phyloP scores from a whole-genome alignment of 2,329 filamentous ascomycete genomes.

The Didymella glomerata region DNA sequence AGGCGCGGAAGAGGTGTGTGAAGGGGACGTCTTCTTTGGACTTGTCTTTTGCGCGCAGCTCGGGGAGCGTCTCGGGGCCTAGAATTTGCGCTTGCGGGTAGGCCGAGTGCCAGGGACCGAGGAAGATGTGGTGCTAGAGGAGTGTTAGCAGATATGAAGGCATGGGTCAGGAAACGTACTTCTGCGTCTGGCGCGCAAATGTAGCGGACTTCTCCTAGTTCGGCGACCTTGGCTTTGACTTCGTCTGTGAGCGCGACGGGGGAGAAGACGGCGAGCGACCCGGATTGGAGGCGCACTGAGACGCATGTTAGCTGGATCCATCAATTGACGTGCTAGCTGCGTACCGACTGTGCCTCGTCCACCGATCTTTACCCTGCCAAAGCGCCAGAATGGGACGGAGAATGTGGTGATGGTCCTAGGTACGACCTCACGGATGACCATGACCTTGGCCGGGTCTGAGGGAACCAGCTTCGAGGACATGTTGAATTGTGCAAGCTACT shows the following conservation, averaged over 20 bases:
- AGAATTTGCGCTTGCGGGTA: slow-evolving; percentile 83
- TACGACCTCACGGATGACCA: slow-evolving; percentile 88
- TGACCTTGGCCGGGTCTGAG: slow-evolving; percentile 78
- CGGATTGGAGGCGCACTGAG: slow-evolving; percentile 78
- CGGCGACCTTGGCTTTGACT: slow-evolving; percentile 70
- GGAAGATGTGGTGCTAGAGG: slow-evolving; percentile 82
- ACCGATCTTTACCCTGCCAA: slow-evolving; percentile 81
- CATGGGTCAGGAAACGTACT: slow-evolving; percentile 24
- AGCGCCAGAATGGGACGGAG: slow-evolving; percentile 84
- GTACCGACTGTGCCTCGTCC: slow-evolving; percentile 85
- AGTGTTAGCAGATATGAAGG: not conserved
- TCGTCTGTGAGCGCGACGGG: slow-evolving; percentile 84
- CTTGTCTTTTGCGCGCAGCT: slow-evolving; percentile 73
- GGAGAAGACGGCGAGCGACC: slow-evolving; percentile 86
- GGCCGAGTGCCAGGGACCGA: slow-evolving; percentile 82
- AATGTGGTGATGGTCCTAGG: slow-evolving; percentile 76
- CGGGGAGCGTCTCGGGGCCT: slow-evolving; percentile 81
- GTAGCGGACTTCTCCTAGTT: slow-evolving; percentile 75
- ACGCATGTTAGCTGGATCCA: slow-evolving; percentile 14
- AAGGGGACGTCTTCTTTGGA: slow-evolving; percentile 69
- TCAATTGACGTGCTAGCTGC: slow-evolving; percentile 24
- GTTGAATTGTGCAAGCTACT: slow-evolving; percentile 14
- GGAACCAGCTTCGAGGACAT: slow-evolving; percentile 55
- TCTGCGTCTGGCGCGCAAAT: slow-evolving; percentile 88
- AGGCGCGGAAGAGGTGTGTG: slow-evolving; percentile 65